These are phyloP conservation scores for Ziziphus jujuba DNA, from an alignment of 306 rosid species.

Conservation along the genomic window DNA sequence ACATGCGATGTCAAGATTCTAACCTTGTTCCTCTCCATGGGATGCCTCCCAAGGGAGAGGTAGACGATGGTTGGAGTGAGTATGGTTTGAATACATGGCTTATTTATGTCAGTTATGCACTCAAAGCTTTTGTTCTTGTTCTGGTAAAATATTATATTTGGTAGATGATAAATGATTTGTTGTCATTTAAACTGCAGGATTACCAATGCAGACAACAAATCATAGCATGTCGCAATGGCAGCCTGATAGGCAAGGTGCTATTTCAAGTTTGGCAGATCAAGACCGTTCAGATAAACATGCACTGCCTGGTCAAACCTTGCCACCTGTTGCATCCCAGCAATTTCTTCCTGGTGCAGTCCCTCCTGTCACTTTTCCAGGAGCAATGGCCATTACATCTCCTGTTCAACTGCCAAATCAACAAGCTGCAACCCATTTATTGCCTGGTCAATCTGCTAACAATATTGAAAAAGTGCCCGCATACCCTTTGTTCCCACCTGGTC, in stretches of 20 bases:
- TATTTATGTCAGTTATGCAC: not conserved
- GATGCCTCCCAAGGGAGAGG: not conserved
- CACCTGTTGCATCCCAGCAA: slow-evolving; percentile 54
- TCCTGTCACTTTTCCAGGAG: slow-evolving; percentile 54
- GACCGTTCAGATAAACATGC: slow-evolving; percentile 69
- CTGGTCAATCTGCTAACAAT: slow-evolving; percentile 45
- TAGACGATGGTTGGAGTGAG: not conserved
- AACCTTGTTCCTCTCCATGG: not conserved
- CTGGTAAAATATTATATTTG: too few relatives aligned
- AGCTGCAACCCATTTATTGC: slow-evolving; percentile 53
- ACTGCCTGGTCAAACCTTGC: slow-evolving; percentile 54
- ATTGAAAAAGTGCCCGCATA: slow-evolving; percentile 82
- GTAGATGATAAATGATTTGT: slow-evolving; percentile 1
- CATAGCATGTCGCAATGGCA: slow-evolving; percentile 67
- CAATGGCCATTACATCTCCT: slow-evolving; percentile 65
- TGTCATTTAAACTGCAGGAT: slow-evolving; percentile 45
- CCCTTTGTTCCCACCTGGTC: slow-evolving; percentile 96
- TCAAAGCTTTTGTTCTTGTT: too few relatives aligned
- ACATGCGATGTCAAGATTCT: not conserved
- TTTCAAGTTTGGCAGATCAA: slow-evolving; percentile 52
- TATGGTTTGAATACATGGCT: not conserved
- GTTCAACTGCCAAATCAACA: slow-evolving; percentile 65
- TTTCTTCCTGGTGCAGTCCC: slow-evolving; percentile 68
- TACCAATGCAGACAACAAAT: slow-evolving; percentile 48
- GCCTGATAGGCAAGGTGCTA: slow-evolving; percentile 58